Evolutionary conservation across 495 filamentous ascomycete genomes (phyloP).

Genomic region (Coniosporium apollinis): DNA sequence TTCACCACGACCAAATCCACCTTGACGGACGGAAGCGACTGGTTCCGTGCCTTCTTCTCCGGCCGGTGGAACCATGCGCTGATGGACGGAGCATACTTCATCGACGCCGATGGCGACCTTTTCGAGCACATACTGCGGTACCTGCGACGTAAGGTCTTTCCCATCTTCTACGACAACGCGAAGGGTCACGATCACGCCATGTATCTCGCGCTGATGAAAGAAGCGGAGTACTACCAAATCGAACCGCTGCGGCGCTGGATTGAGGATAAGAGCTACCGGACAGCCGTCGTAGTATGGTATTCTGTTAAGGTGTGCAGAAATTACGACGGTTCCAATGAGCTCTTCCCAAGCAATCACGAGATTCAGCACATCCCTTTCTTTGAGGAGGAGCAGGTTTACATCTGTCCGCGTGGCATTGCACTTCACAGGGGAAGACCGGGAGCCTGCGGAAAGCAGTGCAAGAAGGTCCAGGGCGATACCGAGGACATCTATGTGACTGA

Average conservation of each 20-base stretch:
- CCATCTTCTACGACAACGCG: constrained; percentile 23
- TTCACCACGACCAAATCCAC: constrained; percentile 8
- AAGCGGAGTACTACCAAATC: constrained; percentile 25
- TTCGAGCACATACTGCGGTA: constrained; percentile 28
- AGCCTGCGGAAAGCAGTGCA: constrained; percentile 13
- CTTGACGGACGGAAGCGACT: constrained; percentile 3
- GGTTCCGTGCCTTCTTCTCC: constrained; percentile 10
- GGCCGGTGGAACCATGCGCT: constrained; percentile 10
- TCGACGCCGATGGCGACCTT: constrained; percentile 25
- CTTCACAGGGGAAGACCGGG: constrained; percentile 13
- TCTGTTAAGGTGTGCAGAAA: neutral
- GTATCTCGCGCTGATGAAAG: constrained; percentile 18
- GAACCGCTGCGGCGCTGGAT: constrained; percentile 17
- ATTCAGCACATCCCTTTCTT: constrained; percentile 8
- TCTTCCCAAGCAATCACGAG: constrained; percentile 1
- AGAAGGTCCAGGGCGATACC: too few relatives aligned
- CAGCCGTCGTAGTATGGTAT: constrained; percentile 9
- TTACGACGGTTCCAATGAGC: neutral
- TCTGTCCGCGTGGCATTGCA: constrained; percentile 17
- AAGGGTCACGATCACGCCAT: constrained; percentile 21
- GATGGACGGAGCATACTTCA: constrained; percentile 23
- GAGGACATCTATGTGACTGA: too few relatives aligned
- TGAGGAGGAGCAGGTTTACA: constrained; percentile 12
- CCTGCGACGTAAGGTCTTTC: constrained; percentile 21
- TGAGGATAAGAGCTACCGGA: constrained; percentile 12